Base-by-base conservation (phyloP, 768 basidiomycete genomes). In the Suillus bovinus region DNA sequence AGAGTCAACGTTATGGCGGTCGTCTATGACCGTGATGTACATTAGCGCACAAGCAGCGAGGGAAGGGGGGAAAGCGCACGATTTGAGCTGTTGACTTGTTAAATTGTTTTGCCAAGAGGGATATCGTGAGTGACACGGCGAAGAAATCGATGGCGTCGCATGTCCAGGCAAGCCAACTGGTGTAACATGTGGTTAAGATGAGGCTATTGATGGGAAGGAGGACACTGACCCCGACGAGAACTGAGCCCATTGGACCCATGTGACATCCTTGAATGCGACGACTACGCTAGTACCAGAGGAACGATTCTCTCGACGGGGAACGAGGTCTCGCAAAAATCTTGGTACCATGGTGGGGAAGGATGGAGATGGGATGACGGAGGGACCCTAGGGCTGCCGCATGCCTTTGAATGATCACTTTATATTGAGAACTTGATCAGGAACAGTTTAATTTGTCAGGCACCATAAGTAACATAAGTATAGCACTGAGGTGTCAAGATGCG, bases 1-100 rank as follows among this genome's bases (percentile, higher is more conserved):
- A 99, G 81, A 0, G 96, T 97, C 55, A 97, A 81, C 7, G 96
- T 97, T 71, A 99, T 95, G 5, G 93, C 84, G 22, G 88, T 87
- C 54, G 92, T 91, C 82, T 82, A 61, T 24, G 17, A 16, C 10
- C 36, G 17, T 17, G 44, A 8, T n/a, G 2, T 8, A 1, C 24
- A 41, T 50, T 16, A 64, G 57, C 54, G 49, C 41, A 44, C 36
- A 8, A 22, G 34, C 29, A 54, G 42, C 9, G 24, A 59, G 17
- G 11, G 50, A 16, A 64, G 17, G 7, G 27, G 31, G 11, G 16
- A 47, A 6, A 36, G 71, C 77, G 65, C 50, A 82, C 82, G 36
- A 91, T 85, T 36, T 76, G 67, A 39, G 76, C 64, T 4, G 78
- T 78, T 0, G 65, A 7, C 61, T 76, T 78, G 46, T 70, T 61